Evolutionary conservation across 257 asterid genomes (phyloP).

Genomic region (Craterostigma plantagineum): DNA sequence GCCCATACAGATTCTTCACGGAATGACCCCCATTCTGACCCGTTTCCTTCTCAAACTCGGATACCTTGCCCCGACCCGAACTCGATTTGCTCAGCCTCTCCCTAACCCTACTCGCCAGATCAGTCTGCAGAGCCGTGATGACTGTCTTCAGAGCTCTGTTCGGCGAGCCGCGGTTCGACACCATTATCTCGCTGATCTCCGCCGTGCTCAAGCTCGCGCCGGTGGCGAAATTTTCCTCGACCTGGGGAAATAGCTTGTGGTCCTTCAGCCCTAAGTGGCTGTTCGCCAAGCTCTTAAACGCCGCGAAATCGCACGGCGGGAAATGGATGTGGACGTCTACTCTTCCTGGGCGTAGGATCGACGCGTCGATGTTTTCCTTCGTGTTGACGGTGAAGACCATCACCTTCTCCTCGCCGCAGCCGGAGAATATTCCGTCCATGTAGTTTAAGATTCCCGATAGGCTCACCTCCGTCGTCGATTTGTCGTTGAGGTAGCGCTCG

Average conservation of each 20-base stretch:
- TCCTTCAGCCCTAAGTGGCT: slow-evolving; percentile 41
- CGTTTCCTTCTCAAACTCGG: slow-evolving; percentile 16
- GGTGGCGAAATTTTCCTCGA: slow-evolving; percentile 36
- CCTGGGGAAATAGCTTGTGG: slow-evolving; percentile 38
- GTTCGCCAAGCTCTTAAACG: slow-evolving; percentile 32
- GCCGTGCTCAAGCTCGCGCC: slow-evolving; percentile 44
- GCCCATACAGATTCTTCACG: slow-evolving; percentile 29
- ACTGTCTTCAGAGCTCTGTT: slow-evolving; percentile 43
- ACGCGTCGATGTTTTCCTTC: slow-evolving; percentile 27
- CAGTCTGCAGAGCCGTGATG: slow-evolving; percentile 28
- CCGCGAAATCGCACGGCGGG: slow-evolving; percentile 37
- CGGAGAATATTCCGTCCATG: slow-evolving; percentile 2
- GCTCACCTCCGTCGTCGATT: slow-evolving; percentile 18
- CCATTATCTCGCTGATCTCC: slow-evolving; percentile 41
- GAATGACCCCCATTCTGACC: slow-evolving; percentile 13
- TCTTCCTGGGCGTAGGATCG: slow-evolving; percentile 36
- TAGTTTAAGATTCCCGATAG: slow-evolving; percentile 31
- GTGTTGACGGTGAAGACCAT: slow-evolving; percentile 35
- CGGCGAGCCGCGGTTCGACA: slow-evolving; percentile 40
- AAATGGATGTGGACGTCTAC: slow-evolving; percentile 37
- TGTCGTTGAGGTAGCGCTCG: slow-evolving; percentile 22
- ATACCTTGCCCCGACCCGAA: slow-evolving; percentile 11
- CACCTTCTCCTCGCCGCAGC: slow-evolving; percentile 39
- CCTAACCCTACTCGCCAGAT: slow-evolving; percentile 12
- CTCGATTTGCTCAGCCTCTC: slow-evolving; percentile 12